These are phyloP conservation scores for Cladophialophora chaetospira DNA, from an alignment of 2,329 filamentous ascomycete genomes.

Conservation along the genomic window DNA sequence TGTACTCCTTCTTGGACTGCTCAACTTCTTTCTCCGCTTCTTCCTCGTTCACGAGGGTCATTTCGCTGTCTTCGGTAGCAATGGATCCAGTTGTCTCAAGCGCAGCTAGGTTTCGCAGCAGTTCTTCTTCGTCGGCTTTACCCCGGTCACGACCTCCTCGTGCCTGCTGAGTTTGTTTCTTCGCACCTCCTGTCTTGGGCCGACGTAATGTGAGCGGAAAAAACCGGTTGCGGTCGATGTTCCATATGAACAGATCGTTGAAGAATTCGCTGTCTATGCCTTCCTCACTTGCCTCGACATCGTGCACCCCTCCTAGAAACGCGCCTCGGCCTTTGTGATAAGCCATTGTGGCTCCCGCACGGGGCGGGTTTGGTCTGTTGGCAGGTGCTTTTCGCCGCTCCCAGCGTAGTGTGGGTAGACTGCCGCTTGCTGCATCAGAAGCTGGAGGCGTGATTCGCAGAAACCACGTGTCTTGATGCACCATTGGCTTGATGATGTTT, in stretches of 20 bases:
- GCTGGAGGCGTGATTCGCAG: conserved; percentile 75
- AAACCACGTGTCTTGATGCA: conserved; percentile 95
- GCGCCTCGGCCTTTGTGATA: conserved; percentile 93
- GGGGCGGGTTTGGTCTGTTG: conserved; percentile 78
- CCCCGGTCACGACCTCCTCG: conserved; percentile 62
- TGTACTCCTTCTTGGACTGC: conserved; percentile 57
- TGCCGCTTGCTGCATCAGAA: conserved; percentile 64
- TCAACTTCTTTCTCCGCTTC: conserved; percentile 58
- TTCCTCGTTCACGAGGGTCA: conserved; percentile 46
- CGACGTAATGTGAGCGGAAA: conserved; percentile 80
- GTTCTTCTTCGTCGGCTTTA: conserved; percentile 88
- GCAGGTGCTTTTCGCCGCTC: conserved; percentile 90
- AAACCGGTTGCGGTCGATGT: conserved; percentile 91
- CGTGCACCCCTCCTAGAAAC: conserved; percentile 90
- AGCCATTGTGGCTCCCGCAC: conserved; percentile 90
- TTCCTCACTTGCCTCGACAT: conserved; percentile 88
- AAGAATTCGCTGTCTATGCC: conserved; percentile 98
- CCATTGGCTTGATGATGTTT: conserved; percentile 78
- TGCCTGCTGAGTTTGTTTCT: conserved; percentile 43
- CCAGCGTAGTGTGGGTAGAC: conserved; percentile 78
- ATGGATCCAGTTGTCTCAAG: conserved; percentile 74
- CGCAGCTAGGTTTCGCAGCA: conserved; percentile 81
- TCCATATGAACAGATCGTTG: conserved; percentile 88
- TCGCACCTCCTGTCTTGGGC: conserved; percentile 67
- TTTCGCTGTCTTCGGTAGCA: conserved; percentile 52